phyloP scores from a whole-genome alignment of 192 early-diverging fungal species.

The Podila epigama region DNA sequence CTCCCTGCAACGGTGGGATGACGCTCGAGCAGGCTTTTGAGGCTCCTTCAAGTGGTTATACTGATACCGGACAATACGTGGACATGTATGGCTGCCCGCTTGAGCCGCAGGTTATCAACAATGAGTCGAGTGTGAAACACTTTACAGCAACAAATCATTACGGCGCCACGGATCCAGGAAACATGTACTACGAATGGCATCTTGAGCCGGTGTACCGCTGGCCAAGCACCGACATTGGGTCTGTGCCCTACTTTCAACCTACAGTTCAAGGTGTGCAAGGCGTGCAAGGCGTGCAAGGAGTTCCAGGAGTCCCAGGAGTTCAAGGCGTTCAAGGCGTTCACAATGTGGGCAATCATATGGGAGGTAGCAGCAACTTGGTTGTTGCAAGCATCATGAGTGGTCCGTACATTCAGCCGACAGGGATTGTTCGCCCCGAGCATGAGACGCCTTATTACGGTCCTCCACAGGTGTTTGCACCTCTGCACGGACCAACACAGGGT shows the following conservation, averaged over 20 bases:
- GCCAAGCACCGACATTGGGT: neutral
- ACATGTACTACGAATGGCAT: neutral
- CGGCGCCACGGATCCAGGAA: neutral
- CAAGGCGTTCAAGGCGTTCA: neutral
- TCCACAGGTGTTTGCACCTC: too few relatives aligned
- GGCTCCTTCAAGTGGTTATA: neutral
- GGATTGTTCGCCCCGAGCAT: too few relatives aligned
- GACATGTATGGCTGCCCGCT: neutral
- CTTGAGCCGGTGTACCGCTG: neutral
- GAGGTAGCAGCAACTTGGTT: too few relatives aligned
- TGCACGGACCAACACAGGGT: too few relatives aligned
- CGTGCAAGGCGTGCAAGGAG: too few relatives aligned
- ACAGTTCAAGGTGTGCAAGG: neutral
- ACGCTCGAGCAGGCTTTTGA: neutral
- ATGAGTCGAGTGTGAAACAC: neutral
- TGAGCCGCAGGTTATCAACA: neutral
- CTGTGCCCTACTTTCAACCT: neutral
- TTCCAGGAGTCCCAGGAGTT: too few relatives aligned
- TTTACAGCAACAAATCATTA: neutral
- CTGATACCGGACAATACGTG: neutral
- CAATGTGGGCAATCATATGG: too few relatives aligned
- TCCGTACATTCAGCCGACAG: too few relatives aligned
- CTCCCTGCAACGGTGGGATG: neutral
- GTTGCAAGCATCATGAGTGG: too few relatives aligned
- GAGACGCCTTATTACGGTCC: too few relatives aligned